Evolutionary conservation across 345 rosid species (phyloP), one percentile per base, ranked within the genome.

Genomic region (Barbarea vulgaris): DNA sequence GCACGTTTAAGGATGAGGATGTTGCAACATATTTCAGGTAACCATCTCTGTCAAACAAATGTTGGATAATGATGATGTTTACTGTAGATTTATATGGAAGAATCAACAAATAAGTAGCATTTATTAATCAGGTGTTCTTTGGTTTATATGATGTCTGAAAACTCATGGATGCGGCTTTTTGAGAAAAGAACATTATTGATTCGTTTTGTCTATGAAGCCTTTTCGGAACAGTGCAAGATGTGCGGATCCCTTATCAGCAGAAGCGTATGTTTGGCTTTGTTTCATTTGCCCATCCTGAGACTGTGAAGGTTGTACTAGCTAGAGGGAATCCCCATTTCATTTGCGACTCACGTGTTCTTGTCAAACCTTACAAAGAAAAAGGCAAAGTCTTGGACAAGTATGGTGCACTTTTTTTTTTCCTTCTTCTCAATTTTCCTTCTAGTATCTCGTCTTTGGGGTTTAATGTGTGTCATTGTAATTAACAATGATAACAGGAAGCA

Each of bases 261-360:
- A 95, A 90, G 83, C 86, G 99, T 76, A 92, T 95, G 99, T 95
- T 90, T 85, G 99, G 97, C 22, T 95, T 95, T 82, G 97, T 95
- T 73, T 89, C 98, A 2, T 95, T 95, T 67, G 84, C 87, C 39
- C 86, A 74, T 67, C 80, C 94, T 12, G 98, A 89, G 82, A 92
- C 96, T 15, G 98, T 89, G 74, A 89, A 84, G 80, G 89, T 79
- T 76, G 88, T 95, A 71, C 80, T 92, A 82, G 85, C 91, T 9
- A 82, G 90, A 72, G 97, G 99, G 37, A 95, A 95, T 69, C 97
- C 98, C 55, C 99, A 95, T 83, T 90, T 87, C 69, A 92, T 95
- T 19, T 90, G 97, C 44, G 90, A 92, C 77, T 95, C 99, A 11
- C 96, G 97, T 9, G 98, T 95, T 48, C 89, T 95, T 80, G 98